phyloP scores from a whole-genome alignment of 1,284 basidiomycete genomes.

The Erythrobasidium hasegawianum region DNA sequence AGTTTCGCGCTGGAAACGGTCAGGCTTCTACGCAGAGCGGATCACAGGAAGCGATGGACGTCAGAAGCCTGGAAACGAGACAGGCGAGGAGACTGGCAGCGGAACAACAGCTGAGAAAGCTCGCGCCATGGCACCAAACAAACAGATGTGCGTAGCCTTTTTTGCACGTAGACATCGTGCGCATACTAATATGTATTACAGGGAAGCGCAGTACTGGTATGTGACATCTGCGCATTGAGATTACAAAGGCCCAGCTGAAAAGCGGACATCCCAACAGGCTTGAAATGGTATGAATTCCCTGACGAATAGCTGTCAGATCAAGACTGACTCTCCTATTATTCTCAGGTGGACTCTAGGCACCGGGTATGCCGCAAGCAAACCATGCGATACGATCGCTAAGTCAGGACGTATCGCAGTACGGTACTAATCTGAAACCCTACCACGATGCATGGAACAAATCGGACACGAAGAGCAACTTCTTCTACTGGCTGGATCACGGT shows the following conservation, averaged over 20 bases:
- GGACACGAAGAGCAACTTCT: slow-evolving; percentile 67
- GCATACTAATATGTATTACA: too few relatives aligned
- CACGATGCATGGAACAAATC: slow-evolving; percentile 58
- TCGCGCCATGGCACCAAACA: slow-evolving; percentile 25
- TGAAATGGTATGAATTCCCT: slow-evolving; percentile 42
- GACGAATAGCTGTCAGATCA: slow-evolving; percentile 25
- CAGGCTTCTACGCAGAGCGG: slow-evolving; percentile 40
- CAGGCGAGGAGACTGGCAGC: slow-evolving; percentile 37
- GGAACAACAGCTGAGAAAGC: slow-evolving; percentile 17
- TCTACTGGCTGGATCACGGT: slow-evolving; percentile 56
- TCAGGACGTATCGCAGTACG: too few relatives aligned
- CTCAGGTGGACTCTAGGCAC: slow-evolving; percentile 9
- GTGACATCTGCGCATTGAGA: too few relatives aligned
- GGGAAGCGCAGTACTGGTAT: slow-evolving; percentile 30
- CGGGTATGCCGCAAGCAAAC: slow-evolving; percentile 53
- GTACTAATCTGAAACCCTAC: slow-evolving; percentile 56
- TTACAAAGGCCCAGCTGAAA: too few relatives aligned
- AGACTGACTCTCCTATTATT: too few relatives aligned
- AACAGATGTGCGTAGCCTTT: slow-evolving; percentile 33
- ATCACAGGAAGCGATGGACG: slow-evolving; percentile 36
- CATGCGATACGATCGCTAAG: too few relatives aligned
- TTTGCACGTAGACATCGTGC: background rate
- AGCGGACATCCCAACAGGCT: too few relatives aligned
- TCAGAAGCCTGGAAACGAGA: slow-evolving; percentile 20
- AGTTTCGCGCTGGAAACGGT: slow-evolving; percentile 42